Base-by-base conservation (phyloP, 2,329 filamentous ascomycete species). In the Podosphaera fusca region DNA sequence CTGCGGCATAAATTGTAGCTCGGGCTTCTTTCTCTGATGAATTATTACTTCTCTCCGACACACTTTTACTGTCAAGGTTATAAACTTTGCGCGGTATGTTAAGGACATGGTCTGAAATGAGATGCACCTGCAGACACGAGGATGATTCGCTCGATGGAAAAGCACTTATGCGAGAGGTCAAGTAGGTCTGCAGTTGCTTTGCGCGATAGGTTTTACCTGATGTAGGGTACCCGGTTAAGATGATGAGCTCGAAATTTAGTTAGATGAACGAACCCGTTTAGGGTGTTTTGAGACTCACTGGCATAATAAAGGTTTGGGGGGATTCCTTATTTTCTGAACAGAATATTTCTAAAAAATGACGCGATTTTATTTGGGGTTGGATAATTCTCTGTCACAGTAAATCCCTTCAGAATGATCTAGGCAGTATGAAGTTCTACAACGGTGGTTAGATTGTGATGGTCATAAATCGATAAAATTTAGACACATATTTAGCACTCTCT, bases 21-120 rank as follows among this genome's bases (percentile, higher is more conserved):
- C 86, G 79, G 1, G 85, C 86, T 70, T 90, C 84, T 68, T 94
- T 94, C 67, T 94, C 86, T 1, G 81, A 77, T 33, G 79, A 77
- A 63, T 85, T 85, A 58, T 85, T 84, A 33, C 82, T 84, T 59
- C 84, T 79, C 38, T 77, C 75, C 64, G 83, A 78, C 3, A 74
- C 74, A 2, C 75, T 75, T 30, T 80, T 70, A 29, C 69, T 68
- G 1, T 77, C 78, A 46, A 83, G 74, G 64, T 83, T 79, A 72
- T 90, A 90, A 47, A 85, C 85, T 58, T 75, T 66, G 59, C 85
- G 82, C 2, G 80, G 73, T 57, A 89, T 80, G 50, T 80, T 80
- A 49, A 88, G 77, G 3, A 75, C 75, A 61, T 85, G 77, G 70
- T 89, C 84, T 57, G 82, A 85, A 64, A 90, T 79, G 61, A 86